Evolutionary conservation across 192 early-diverging fungal genomes (phyloP), one percentile per base, ranked within the genome.

Genomic region (Chytriomyces sp.): DNA sequence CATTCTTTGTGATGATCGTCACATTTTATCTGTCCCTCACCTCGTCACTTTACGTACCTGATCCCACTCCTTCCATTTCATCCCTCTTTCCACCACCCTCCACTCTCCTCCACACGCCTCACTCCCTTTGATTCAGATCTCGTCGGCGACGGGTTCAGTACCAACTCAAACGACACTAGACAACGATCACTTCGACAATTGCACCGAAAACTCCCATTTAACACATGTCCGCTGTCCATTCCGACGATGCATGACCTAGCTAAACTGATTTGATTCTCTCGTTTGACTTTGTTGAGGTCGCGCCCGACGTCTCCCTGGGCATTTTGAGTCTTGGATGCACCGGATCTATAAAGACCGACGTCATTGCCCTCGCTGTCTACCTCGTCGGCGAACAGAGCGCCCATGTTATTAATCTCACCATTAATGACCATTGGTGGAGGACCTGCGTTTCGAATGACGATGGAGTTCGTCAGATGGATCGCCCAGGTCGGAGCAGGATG

Each of bases 391-490:
- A 69, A 4, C 92, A 93, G 59, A 80, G 87, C 0, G 84, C 91
- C 77, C 85, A 98, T 64, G 75, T 98, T 44, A 91, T 98, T 74
- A 94, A 91, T 80, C 82, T 96, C 64, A 91, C 90, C 59, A n/a
- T n/a, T n/a, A n/a, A n/a, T n/a, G n/a, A n/a, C n/a, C n/a, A 76
- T 96, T 64, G 95, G 93, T 62, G 73, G 73, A 39, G 90, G 85
- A 5, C 78, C 84, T 19, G 79, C 79, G 67, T 82, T 81, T 88
- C 84, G 86, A 79, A 49, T 49, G 44, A 22, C 17, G 44, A 14
- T 3, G 44, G 77, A 60, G n/a, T n/a, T n/a, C n/a, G n/a, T n/a
- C n/a, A n/a, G n/a, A n/a, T n/a, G n/a, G n/a, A n/a, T n/a, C n/a
- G n/a, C n/a, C n/a, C n/a, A n/a, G n/a, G n/a, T n/a, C n/a, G n/a